Evolutionary conservation across 768 basidiomycete species (phyloP), one percentile per base, ranked within the genome.

Genomic region (Dacryopinax spathularia): DNA sequence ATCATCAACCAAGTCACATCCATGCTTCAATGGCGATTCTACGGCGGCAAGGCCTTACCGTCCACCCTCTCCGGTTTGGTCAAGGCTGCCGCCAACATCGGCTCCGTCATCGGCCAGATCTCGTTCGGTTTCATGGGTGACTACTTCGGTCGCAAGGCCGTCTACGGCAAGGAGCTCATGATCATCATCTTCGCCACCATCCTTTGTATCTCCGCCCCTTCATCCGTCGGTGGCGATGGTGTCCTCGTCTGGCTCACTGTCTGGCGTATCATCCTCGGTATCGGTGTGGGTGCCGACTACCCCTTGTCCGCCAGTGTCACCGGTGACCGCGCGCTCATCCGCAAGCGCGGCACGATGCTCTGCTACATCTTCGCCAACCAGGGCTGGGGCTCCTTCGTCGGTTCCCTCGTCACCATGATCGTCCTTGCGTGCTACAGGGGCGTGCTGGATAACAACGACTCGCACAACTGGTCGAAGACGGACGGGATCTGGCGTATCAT

Each of bases 201-300:
- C 69, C 72, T 89, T 34, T 80, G 78, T 31, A 76, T 89, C 63
- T 81, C 83, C 1, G 81, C 79, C 15, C 88, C 88, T 0, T 87
- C 87, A 3, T 83, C 77, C 76, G 62, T 34, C 67, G 60, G 3
- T 29, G 18, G 34, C 33, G 70, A 81, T 44, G 67, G 72, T 29
- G 76, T 72, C 25, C 77, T 89, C 59, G 81, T 88, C 66, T 89
- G 85, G 71, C 77, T 90, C 15, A 62, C 77, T 16, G 68, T 84
- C 2, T 89, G 81, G 69, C 84, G 89, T 13, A 85, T 89, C 61
- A 68, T 90, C 6, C 81, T 90, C 34, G 89, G 89, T 0, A 74
- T 91, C 18, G 89, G 88, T 25, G 83, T 90, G 0, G 89, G 87
- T 16, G 88, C 86, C 1, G 89, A 89, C 71, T 88, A 88, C 69